Base-by-base conservation (phyloP, 2,329 filamentous ascomycete genomes). In the Ceratocystis lukuohia region DNA sequence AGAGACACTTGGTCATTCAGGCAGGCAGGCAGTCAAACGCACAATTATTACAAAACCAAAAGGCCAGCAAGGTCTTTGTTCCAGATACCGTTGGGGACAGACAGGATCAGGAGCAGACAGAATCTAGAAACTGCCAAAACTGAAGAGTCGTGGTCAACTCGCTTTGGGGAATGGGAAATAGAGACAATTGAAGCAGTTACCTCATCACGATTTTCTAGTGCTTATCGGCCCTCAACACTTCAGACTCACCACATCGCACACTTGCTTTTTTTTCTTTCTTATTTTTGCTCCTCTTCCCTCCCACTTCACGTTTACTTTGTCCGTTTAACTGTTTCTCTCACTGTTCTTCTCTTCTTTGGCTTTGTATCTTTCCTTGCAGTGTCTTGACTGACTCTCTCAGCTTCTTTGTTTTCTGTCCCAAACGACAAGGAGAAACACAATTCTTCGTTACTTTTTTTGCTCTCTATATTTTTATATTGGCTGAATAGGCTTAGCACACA, bases 111-210 rank as follows among this genome's bases (percentile, higher is more conserved):
- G 22, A 53, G 48, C 48, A 59, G 25, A 33, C 56, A 59, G 56
- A 37, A 59, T 33, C 25, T 7, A 37, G 56, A 30, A 59, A 37
- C 28, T 59, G 56, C 56, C 28, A 37, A 28, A 59, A 30, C 30
- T 59, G 56, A 37, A 37, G 28, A 59, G 56, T 20, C 56, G 56
- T 37, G 25, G 22, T 59, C 30, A 41, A n/a, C 30, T 53, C 20
- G 56, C 30, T 59, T 30, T 59, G 28, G 28, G 28, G 15, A 5
- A 33, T 33, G 56, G 56, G 56, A 59, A 59, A 59, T 59, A 59
- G 56, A 59, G 56, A 59, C 56, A 59, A 59, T 59, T 59, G 56
- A 59, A 59, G 56, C 56, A 59, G 30, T 59, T 59, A 59, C 56
- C 56, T 59, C 56, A 37, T 59, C 56, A 4, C 56, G 28, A 37